Evolutionary conservation across 108 stramenopile genomes (phyloP), one percentile per base, ranked within the genome.

Genomic region (Nitzschia palea): DNA sequence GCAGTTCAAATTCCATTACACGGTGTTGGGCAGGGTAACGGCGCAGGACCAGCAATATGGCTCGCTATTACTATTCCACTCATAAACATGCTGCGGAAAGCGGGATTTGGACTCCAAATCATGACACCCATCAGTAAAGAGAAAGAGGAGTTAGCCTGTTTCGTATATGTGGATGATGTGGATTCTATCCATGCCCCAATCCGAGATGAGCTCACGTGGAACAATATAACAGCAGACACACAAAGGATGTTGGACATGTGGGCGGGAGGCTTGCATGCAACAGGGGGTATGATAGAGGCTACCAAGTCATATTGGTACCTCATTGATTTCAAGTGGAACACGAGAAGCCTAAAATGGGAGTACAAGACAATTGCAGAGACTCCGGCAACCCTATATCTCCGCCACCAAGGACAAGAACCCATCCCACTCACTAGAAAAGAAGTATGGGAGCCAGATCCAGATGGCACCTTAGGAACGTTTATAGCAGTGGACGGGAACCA

Each of bases 1-100:
- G 32, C 20, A 42, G 5, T 4, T 1, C 20, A 53, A 31, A 45
- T 33, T 4, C 51, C 58, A 3, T 42, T 45, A 20, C 57, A 57
- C 18, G 64, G 69, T 42, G 30, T 71, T 29, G 31, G 26, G 4
- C 80, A 82, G 55, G 80, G 80, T 15, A 77, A 74, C 53, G 76
- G 71, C 10, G 66, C 53, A 36, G 75, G 57, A 14, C 80, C 80
- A 26, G 64, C 63, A 12, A 55, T 52, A n/a, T 81, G 80, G 80
- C 54, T 56, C 0, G 61, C 69, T 53, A 33, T 77, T 3, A 67
- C 67, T 36, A 63, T 65, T 0, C 34, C 65, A 1, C 34, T 81
- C 1, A 27, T 77, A n/a, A 35, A 55, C 34, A 31, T 53, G 17
- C 69, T 76, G 4, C 25, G 50, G 22, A 2, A 3, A 0, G 18